Base-by-base conservation (phyloP, 1,284 basidiomycete genomes). In the Puccinia novopanici region DNA sequence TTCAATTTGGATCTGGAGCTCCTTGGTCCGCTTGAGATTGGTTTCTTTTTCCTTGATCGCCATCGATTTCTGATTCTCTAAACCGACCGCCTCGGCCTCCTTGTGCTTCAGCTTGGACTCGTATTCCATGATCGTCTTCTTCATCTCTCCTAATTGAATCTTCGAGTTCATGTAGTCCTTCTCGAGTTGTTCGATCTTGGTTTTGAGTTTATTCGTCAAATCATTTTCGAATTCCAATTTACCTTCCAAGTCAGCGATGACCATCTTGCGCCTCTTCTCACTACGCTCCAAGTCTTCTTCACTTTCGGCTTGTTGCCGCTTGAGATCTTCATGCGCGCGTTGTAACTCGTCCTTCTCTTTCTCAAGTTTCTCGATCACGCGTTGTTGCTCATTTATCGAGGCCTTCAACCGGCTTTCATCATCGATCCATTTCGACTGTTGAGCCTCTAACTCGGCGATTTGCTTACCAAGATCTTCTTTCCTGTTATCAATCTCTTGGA, bases 201-300 rank as follows among this genome's bases (percentile, higher is more conserved):
- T 54, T 27, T 71, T 74, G 27, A 74, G 67, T 42, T 63, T 82
- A 82, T 82, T 27, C 76, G 45, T 89, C 83, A 89, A 90, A 73
- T 89, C 89, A 80, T 87, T 86, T 84, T 97, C 93, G 0, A 88
- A 86, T 40, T 88, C 87, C 10, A 97, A 87, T 84, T 92, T 93
- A 8, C 88, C 88, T 84, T 94, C 91, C 55, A 95, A 85, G 57
- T 96, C 93, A 42, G 89, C 88, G 30, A 91, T 86, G 15, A 89
- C 87, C 22, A 87, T 84, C 37, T 94, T 91, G 85, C 91, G 89
- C 80, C 93, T 89, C 83, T 95, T 93, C 85, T 92, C 93, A 0
- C 90, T 87, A 54, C 93, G 89, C 3, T 87, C 85, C 59, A 94
- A 85, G 83, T 95, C 93, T 84, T 98, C 92, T 82, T 95, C 93